A percentile compares a stretch with the other conserved stretches of the same genome.
Conservation (phyloP, 306 rosid genomes). For the Cicer bijugum region DNA sequence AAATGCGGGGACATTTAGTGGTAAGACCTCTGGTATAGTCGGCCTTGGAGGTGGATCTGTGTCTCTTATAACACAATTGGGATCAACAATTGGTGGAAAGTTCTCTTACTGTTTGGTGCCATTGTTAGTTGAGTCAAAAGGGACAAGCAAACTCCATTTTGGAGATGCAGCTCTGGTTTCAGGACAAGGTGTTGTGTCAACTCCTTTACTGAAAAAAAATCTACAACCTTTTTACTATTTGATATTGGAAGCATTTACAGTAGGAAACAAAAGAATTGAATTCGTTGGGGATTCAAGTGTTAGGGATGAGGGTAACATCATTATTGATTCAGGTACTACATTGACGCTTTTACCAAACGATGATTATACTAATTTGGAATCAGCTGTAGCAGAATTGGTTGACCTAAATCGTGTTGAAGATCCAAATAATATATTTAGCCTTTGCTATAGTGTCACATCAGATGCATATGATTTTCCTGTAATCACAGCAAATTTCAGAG, state of each 20-base stretch:
- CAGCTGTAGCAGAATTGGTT: conserved; percentile 7
- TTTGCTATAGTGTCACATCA: conserved; percentile 39
- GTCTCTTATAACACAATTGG: too few species aligned
- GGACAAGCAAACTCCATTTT: too few species aligned
- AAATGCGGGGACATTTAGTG: too few species aligned
- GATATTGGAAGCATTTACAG: too few species aligned
- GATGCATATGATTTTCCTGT: too few species aligned
- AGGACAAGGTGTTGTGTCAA: not conserved
- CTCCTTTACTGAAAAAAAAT: not conserved
- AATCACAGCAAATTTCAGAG: too few species aligned
- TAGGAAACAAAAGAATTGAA: not conserved
- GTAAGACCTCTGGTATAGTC: too few species aligned
- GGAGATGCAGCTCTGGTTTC: too few species aligned
- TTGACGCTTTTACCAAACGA: conserved; percentile 39
- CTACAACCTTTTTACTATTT: not conserved
- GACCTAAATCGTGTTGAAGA: not conserved
- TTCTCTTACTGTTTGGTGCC: too few species aligned
- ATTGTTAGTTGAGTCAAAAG: too few species aligned
- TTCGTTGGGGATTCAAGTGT: not conserved
- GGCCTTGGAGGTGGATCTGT: too few species aligned
- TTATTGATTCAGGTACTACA: not conserved
- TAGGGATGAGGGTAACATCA: conserved; percentile 7
- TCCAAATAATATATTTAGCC: not conserved
- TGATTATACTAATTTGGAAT: conserved; percentile 36
- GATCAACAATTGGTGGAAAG: too few species aligned